These are phyloP conservation scores for Alternaria hordeiaustralica DNA, from an alignment of 2,329 filamentous ascomycete genomes.

Conservation along the genomic window DNA sequence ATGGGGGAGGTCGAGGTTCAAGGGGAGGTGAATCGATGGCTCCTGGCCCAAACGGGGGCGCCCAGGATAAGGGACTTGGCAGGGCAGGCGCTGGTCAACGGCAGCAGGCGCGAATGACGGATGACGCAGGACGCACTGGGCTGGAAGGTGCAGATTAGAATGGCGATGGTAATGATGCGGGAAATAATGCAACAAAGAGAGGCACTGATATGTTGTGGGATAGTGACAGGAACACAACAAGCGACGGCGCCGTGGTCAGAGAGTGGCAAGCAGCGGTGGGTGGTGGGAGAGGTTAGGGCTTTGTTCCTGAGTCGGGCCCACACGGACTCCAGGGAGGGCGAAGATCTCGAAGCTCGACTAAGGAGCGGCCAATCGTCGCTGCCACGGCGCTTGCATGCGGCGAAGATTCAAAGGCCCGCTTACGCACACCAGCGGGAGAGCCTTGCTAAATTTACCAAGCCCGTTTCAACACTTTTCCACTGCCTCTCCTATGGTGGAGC, in stretches of 20 bases:
- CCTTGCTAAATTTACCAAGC: constrained; percentile 32
- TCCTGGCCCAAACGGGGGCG: constrained; percentile 27
- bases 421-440: constrained; percentile 26
- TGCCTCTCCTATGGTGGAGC: constrained; percentile 18
- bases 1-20: constrained; percentile 3
- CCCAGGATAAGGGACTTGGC: constrained; percentile 18
- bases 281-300: constrained; percentile 4
- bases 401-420: constrained; percentile 25
- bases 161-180: neutral
- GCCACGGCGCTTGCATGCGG: constrained; percentile 31
- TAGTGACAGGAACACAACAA: neutral
- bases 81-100: constrained; percentile 26
- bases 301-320: constrained; percentile 18
- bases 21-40: constrained; percentile 20
- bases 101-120: constrained; percentile 16
- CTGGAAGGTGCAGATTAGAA: neutral
- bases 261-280: constrained; percentile 10
- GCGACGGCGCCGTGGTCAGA: constrained; percentile 5
- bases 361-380: constrained; percentile 22
- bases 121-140: neutral
- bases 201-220: neutral
- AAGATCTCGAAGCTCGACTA: constrained; percentile 26
- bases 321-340: constrained; percentile 13
- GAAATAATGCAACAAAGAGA: constrained; percentile 3
- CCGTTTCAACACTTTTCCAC: constrained; percentile 25